Conservation (phyloP, 2,329 filamentous ascomycete species). For the Parafenestella ontariensis region DNA sequence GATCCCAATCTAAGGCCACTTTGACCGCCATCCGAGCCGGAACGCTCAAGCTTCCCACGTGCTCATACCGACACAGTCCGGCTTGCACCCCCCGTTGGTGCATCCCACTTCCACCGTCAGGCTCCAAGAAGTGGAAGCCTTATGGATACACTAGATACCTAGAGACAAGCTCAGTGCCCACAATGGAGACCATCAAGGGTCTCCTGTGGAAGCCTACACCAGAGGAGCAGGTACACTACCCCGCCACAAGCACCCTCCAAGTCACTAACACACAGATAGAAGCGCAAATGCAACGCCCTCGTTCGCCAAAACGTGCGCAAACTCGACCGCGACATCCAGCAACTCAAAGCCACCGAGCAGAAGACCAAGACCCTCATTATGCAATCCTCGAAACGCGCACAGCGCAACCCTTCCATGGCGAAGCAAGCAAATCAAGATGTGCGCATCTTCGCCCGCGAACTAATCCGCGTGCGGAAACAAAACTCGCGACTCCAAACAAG, state of each 20-base stretch:
- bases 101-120: background rate
- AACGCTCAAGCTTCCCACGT: background rate
- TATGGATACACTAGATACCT: background rate
- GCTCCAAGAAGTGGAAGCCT: background rate
- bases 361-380: constrained; percentile 82
- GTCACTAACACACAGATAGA: constrained; percentile 59
- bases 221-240: constrained; percentile 77
- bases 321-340: constrained; percentile 88
- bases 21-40: too few species aligned
- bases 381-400: constrained; percentile 79
- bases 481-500: constrained; percentile 77
- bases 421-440: constrained; percentile 82
- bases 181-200: constrained; percentile 85
- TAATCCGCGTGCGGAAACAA: constrained; percentile 82
- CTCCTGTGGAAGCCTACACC: constrained; percentile 94
- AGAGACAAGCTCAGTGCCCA: constrained; percentile 3
- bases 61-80: background rate
- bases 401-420: constrained; percentile 78
- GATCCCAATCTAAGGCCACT: background rate
- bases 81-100: constrained; percentile 3
- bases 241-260: background rate
- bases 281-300: constrained; percentile 92
- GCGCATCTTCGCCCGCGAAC: constrained; percentile 85
- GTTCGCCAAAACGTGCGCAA: constrained; percentile 91
- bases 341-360: constrained; percentile 76